Base-by-base conservation (phyloP, 1,284 basidiomycete genomes). In the Pascua guehoae region DNA sequence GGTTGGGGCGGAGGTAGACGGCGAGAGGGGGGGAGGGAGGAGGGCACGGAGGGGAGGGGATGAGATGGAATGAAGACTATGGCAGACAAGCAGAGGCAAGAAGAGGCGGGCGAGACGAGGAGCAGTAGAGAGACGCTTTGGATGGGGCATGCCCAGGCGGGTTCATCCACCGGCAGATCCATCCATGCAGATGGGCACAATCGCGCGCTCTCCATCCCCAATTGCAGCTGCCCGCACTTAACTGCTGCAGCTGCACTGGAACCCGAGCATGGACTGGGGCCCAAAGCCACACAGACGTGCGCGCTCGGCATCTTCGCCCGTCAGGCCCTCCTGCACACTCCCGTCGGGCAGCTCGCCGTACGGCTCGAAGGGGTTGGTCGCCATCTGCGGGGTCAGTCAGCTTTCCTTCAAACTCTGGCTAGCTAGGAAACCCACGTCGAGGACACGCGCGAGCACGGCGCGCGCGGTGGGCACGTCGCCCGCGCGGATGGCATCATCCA, bases 191-290 rank as follows among this genome's bases (percentile, higher is more conserved):
- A 32, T n/a, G n/a, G 24, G 24, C 24, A 32, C 24, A n/a, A n/a
- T n/a, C n/a, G n/a, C n/a, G 3, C 24, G 24, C 24, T 32, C 24
- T 32, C 24, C 24, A 32, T 3, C 7, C 24, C 7, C 24, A 7
- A 4, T 32, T 32, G 24, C 7, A 32, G 7, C 24, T 32, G 24
- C 43, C 43, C 16, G 16, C 44, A 41, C n/a, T 60, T 66, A 94
- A 72, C 88, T 90, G 12, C 89, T 91, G 69, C 92, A 96, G 64
- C 88, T 91, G 73, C 92, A 96, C 73, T 95, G 91, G 80, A 93
- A 94, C 0, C 92, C 93, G 24, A 94, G 77, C 82, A 91, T 82
- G 61, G 77, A 81, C 69, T 80, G 83, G 37, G 85, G 84, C 2
- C 92, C 92, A 43, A 91, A 78, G 12, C 86, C 85, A 72, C 91